Evolutionary conservation across 148 eudicot genomes (phyloP), one percentile per base, ranked within the genome.

Genomic region (Cornus kousa): DNA sequence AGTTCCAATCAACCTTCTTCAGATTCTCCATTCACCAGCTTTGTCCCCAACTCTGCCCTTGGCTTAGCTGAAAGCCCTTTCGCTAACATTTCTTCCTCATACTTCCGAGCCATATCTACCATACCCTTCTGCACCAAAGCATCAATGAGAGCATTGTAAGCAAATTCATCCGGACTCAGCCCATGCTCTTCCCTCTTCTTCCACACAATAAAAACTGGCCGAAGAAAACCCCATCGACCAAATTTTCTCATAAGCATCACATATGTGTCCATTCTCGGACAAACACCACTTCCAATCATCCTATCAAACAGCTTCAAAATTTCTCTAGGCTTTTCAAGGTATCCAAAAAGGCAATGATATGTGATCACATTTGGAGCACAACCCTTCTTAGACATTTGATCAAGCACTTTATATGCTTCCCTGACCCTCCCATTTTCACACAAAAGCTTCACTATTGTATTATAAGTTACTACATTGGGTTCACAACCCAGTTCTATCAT

Each of bases 191-290:
- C 85, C 95, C 94, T 96, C 81, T 90, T 96, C 72, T 94, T 83
- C 98, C 99, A 96, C 70, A 94, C 83, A 62, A 81, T 39, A 37
- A 89, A 86, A 75, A 91, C 89, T 8, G 99, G 99, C 67, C 99
- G 80, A 65, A 96, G 91, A 80, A 96, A 92, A 19, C 99, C 99
- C 99, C 98, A 96, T 67, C 91, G 87, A 71, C 94, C 99, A 84
- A 93, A 96, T 72, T 94, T 96, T 80, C 93, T 87, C 90, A 96
- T 89, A 68, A 96, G 97, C 99, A 94, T 88, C 79, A 93, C 95
- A 87, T 85, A 94, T 3, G 97, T 93, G 80, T 94, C 98, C 89
- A 92, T 86, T 68, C 73, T 88, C 1, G 98, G 97, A 62, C 83
- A 80, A 68, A 96, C 87, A 23, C 97, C 97, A 79, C 80, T 86